Conservation (phyloP, 202 grass and related monocot species). For the Brachypodium distachyon region DNA sequence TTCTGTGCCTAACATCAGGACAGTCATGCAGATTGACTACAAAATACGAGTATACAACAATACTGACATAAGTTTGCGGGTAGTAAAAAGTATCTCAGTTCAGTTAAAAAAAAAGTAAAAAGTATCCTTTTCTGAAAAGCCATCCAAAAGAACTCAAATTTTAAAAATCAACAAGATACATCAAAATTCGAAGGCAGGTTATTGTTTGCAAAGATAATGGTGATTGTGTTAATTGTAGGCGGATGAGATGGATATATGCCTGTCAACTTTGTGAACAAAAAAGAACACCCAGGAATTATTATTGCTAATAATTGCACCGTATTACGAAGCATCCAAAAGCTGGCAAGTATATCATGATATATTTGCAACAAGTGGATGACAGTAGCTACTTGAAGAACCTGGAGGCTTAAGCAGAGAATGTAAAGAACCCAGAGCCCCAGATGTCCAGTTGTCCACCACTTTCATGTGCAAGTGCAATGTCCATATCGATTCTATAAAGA, state of each 20-base stretch:
- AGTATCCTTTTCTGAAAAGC: conserved; percentile 1
- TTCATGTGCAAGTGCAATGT: background rate
- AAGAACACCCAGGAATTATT: background rate
- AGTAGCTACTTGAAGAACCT: background rate
- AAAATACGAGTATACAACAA: background rate
- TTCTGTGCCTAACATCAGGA: background rate
- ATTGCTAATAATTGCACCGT: background rate
- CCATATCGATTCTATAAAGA: background rate
- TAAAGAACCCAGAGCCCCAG: background rate
- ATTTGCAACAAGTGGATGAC: background rate
- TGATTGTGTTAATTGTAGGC: background rate
- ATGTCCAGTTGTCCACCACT: background rate
- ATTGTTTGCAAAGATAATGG: background rate
- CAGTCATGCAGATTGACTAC: background rate
- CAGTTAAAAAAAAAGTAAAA: too few relatives aligned
- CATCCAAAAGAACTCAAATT: background rate
- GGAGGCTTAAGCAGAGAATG: background rate
- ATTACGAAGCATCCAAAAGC: too few relatives aligned
- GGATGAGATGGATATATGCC: background rate
- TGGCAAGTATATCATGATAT: background rate
- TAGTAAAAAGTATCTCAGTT: background rate
- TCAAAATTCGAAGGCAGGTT: background rate
- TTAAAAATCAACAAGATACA: background rate
- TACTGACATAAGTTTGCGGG: background rate
- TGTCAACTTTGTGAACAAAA: background rate